These are phyloP conservation scores for Lathyrus tuberosus DNA, from an alignment of 306 rosid species.

Conservation along the genomic window DNA sequence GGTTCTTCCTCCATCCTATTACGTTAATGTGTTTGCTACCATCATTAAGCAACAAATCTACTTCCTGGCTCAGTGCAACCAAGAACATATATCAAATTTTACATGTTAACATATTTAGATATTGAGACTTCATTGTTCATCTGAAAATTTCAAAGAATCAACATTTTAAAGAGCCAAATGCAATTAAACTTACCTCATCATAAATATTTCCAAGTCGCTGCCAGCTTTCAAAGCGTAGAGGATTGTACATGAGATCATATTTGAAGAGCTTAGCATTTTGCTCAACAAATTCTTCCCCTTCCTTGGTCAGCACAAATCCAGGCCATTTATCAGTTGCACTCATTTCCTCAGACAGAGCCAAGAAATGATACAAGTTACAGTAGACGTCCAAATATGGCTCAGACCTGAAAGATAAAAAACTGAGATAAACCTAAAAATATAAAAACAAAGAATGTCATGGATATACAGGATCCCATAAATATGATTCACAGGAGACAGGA, in stretches of 20 bases:
- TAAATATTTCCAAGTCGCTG: conserved; percentile 88
- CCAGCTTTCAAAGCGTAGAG: conserved; percentile 95
- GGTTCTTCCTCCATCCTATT: conserved; percentile 88
- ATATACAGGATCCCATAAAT: conserved; percentile 23
- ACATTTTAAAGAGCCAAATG: conserved; percentile 37
- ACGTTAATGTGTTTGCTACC: conserved; percentile 98
- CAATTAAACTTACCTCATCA: conserved; percentile 66
- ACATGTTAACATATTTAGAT: conserved; percentile 27
- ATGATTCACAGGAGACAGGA: conserved; percentile 24
- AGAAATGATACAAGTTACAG: conserved; percentile 84
- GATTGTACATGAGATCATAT: conserved; percentile 83
- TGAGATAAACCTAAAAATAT: conserved; percentile 37
- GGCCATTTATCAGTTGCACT: conserved; percentile 98
- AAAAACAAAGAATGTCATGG: conserved; percentile 38
- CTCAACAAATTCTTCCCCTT: conserved; percentile 95
- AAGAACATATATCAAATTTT: conserved; percentile 33
- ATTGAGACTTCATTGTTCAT: conserved; percentile 21
- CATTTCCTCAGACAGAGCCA: conserved; percentile 95
- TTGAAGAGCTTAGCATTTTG: conserved; percentile 91
- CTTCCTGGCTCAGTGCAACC: conserved; percentile 69
- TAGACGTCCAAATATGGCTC: conserved; percentile 91
- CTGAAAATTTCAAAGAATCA: conserved; percentile 26
- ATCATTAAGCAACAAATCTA: conserved; percentile 93
- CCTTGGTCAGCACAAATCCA: conserved; percentile 94
- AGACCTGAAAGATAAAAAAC: conserved; percentile 67